Evolutionary conservation across 192 early-diverging fungal genomes (phyloP), one percentile per base, ranked within the genome.

Genomic region (Lobosporangium transversale): DNA sequence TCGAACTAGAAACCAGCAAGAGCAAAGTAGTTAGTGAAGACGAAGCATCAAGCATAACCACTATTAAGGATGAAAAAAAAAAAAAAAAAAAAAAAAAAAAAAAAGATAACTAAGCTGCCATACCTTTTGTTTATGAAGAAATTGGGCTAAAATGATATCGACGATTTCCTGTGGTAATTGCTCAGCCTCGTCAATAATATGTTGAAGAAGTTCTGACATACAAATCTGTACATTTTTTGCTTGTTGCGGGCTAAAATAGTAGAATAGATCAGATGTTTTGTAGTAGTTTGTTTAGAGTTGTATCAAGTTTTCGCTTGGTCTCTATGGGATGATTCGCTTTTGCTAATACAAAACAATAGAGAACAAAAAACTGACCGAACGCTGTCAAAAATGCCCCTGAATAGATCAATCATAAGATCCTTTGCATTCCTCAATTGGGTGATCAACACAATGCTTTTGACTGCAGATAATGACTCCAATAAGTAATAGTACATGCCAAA

Each of bases 381-480:
- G 15, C 90, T 64, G 23, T 90, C 86, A 71, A 96, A 96, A 21
- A 94, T 84, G 35, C 82, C 78, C 15, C 80, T 82, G 68, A 95
- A 94, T 47, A 93, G 85, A 21, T 89, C 82, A 21, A 82, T 71
- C 33, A 95, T 83, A 10, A 97, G 81, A 5, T 93, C 90, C 26
- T 96, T 92, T 2, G 89, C 81, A 50, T 93, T 89, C 32, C 85
- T 80, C 21, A 97, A 81, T 71, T 97, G 92, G 0, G 89, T 88
- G 18, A 96, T 87, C 30, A 97, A 79, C 1, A 92, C 80, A 48
- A 96, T 86, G 36, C 88, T 92, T 70, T 92, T 94, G 36, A 96
- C 93, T 6, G 86, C 91, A 0, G 94, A 88, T 26, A 98, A 83
- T 52, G 89, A 94, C 57, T 95, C 94, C n/a, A 99, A 85, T 24